Evolutionary conservation across 331 rosid genomes (phyloP).

Genomic region (Acacia concinna): DNA sequence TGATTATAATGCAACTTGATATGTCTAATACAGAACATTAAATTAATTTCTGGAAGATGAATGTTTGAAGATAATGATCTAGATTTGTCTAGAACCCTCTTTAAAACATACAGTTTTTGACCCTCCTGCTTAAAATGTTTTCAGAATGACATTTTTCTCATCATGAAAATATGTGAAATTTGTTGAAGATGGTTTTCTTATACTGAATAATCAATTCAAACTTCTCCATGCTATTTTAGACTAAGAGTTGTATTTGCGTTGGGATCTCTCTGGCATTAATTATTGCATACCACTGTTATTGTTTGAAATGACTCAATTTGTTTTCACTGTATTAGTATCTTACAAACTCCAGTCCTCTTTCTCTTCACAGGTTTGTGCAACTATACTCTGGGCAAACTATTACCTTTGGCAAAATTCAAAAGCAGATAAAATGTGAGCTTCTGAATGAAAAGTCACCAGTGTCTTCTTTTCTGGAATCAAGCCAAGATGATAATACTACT

Average conservation of each 20-base stretch:
- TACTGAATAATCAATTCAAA: conserved; percentile 20
- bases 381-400: conserved; percentile 55
- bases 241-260: conserved; percentile 2
- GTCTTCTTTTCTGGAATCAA: conserved; percentile 31
- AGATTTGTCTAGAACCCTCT: background rate
- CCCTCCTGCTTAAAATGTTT: background rate
- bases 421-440: conserved; percentile 72
- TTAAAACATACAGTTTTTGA: background rate
- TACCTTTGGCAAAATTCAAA: conserved; percentile 75
- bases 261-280: conserved; percentile 6
- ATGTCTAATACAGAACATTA: background rate
- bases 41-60: background rate
- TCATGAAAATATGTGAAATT: conserved; percentile 10
- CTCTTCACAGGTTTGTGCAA: conserved; percentile 59
- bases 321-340: conserved; percentile 26
- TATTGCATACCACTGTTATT: conserved; percentile 11
- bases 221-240: conserved; percentile 14
- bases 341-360: conserved; percentile 8
- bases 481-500: conserved; percentile 1
- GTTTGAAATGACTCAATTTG: background rate
- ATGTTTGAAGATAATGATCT: background rate
- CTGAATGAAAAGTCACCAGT: conserved; percentile 36
- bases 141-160: background rate
- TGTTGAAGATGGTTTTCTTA: conserved; percentile 8
- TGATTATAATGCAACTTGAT: background rate